Base-by-base conservation (phyloP, 176 grass and related monocot genomes). In the Musa acuminata region DNA sequence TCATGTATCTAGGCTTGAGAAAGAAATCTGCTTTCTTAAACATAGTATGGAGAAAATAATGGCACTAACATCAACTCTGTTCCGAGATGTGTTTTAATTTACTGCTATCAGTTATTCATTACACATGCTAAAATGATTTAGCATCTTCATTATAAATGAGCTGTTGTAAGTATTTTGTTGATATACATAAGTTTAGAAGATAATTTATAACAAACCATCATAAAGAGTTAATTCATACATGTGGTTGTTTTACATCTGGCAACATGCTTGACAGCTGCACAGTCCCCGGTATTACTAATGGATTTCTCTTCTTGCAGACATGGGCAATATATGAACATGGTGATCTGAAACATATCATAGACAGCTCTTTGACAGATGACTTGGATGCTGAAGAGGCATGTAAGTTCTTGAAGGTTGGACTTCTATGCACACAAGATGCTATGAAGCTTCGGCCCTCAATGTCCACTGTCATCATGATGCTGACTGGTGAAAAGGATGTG, bases 361-460 rank as follows among this genome's bases (percentile, higher is more conserved):
- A 92, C 82, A 58, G 83, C 59, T 88, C 85, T 80, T 17, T 90
- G 72, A 89, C 78, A 67, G 67, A 86, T 17, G 92, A 89, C 78
- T 71, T 96, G 72, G 64, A 92, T 10, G 1, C 85, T 0, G 68
- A 92, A 69, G 87, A 89, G 78, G 87, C 89, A 12, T 87, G 80
- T 35, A 75, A 69, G 23, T 90, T 96, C 83, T 86, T 96, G 74
- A 92, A 89, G 70, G 66, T 96, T 66, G 85, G 84, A 8, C 83
- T 96, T 52, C 77, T 96, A 49, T 96, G 92, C 78, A 84, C 89
- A 26, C 92, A 92, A 87, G 89, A 92, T 43, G 80, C 80, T 1
- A 84, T 86, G 77, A 96, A 84, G 77, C 78, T 88, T 69, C 92
- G 87, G 64, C 92, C 89, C 17, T 73, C 75, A 24, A 96, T 96